Conservation (phyloP, 2,329 filamentous ascomycete species). For the Calonectria hawksworthii region DNA sequence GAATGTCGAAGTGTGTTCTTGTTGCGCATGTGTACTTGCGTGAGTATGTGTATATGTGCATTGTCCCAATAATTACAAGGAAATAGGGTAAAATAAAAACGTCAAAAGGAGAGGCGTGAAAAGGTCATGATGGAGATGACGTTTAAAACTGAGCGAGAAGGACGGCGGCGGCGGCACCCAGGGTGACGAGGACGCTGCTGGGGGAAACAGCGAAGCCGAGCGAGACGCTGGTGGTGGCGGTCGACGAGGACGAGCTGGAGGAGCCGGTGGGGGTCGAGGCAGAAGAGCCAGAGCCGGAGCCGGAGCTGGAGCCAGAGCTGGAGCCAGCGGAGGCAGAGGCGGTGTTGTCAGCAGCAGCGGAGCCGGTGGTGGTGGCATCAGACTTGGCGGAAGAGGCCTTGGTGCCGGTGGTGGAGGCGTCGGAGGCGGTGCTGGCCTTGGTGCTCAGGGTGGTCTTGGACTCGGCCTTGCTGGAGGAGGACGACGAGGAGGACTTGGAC, state of each 20-base stretch:
- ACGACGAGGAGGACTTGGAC: not conserved
- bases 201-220: not conserved
- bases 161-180: not conserved
- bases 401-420: not conserved
- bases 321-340: not conserved
- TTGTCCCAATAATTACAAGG: not conserved
- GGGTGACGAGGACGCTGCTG: constrained; percentile 4
- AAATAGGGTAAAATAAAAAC: not conserved
- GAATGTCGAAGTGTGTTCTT: not conserved
- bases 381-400: not conserved
- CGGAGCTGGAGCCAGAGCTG: not conserved
- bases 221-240: not conserved
- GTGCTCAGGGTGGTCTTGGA: not conserved
- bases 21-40: not conserved
- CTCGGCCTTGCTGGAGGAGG: not conserved
- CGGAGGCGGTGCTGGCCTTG: not conserved
- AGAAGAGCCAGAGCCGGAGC: not conserved
- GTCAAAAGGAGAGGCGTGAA: too few relatives aligned
- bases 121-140: too few relatives aligned
- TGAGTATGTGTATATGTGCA: not conserved
- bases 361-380: not conserved
- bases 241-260: not conserved
- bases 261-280: not conserved
- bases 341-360: not conserved
- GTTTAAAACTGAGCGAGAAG: not conserved